phyloP scores from a whole-genome alignment of 352 stramenopile genomes.

The Saprolegnia parasitica region DNA sequence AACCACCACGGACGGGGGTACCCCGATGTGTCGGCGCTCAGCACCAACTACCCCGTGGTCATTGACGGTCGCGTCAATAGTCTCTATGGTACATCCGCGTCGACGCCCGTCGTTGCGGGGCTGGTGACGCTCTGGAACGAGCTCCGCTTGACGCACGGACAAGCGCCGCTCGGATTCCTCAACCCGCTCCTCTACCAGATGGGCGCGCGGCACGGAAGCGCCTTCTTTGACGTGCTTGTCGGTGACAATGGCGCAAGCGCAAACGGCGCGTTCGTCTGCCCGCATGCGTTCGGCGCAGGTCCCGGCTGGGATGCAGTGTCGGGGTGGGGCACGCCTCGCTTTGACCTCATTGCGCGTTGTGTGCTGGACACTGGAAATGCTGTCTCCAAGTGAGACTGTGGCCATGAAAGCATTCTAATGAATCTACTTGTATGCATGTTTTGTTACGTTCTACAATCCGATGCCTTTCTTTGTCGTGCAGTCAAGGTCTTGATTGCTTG shows the following conservation, averaged over 20 bases:
- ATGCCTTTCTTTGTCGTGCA: too few species aligned
- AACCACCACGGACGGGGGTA: constrained; percentile 80
- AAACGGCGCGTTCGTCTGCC: not conserved
- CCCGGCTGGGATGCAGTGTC: constrained; percentile 84
- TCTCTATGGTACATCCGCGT: constrained; percentile 80
- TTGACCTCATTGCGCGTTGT: too few species aligned
- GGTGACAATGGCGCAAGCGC: constrained; percentile 73
- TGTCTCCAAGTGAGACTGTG: too few species aligned
- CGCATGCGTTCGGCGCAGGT: constrained; percentile 73
- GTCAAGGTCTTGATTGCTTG: too few species aligned
- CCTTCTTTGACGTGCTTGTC: constrained; percentile 82
- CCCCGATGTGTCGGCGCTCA: constrained; percentile 81
- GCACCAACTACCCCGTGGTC: constrained; percentile 57
- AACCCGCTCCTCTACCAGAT: constrained; percentile 84
- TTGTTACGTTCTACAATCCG: too few species aligned
- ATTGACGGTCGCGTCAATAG: constrained; percentile 42
- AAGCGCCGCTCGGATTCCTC: constrained; percentile 78
- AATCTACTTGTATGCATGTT: too few species aligned
- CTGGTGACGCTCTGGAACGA: constrained; percentile 90
- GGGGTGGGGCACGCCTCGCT: constrained; percentile 81
- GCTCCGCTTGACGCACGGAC: constrained; percentile 61
- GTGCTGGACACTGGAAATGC: too few species aligned
- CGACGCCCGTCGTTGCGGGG: constrained; percentile 71
- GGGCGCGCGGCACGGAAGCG: constrained; percentile 36
- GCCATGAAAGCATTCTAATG: too few species aligned